Evolutionary conservation across 2,329 filamentous ascomycete species (phyloP).

Genomic region (Stagonosporopsis rhizophila): DNA sequence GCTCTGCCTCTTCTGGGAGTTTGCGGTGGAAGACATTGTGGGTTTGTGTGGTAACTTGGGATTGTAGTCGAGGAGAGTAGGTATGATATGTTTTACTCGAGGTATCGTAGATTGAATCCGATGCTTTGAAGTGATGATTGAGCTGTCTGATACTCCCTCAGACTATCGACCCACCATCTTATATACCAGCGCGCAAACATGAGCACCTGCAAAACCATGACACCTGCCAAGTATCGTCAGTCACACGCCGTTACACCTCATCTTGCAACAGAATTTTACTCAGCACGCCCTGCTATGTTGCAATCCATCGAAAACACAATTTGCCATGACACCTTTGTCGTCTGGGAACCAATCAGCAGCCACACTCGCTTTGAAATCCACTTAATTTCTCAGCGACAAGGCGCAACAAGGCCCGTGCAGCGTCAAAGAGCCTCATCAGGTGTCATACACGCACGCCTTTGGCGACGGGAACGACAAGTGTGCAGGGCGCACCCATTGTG

Average conservation of each 20-base stretch:
- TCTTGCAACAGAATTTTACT: conserved; percentile 19
- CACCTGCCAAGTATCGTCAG: conserved; percentile 21
- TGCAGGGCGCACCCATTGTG: not conserved
- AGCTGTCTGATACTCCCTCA: conserved; percentile 10
- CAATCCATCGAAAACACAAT: conserved; percentile 11
- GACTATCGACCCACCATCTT: conserved; percentile 12
- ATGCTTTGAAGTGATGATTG: conserved; percentile 18
- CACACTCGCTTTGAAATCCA: conserved; percentile 8
- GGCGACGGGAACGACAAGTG: conserved; percentile 1
- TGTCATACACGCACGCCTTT: conserved; percentile 12
- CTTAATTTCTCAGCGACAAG: conserved; percentile 17
- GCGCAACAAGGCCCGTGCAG: conserved; percentile 12
- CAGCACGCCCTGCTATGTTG: conserved; percentile 18
- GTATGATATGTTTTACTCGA: conserved; percentile 6
- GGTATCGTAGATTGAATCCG: conserved; percentile 5
- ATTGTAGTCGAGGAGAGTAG: conserved; percentile 1
- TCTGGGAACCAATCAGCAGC: conserved; percentile 5
- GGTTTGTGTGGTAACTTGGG: conserved; percentile 5
- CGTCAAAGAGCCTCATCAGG: conserved; percentile 15
- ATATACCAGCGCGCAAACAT: conserved; percentile 10
- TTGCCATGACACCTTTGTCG: conserved; percentile 14
- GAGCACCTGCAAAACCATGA: conserved; percentile 2
- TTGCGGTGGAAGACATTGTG: conserved; percentile 21
- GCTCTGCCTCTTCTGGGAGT: conserved; percentile 31
- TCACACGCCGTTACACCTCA: conserved; percentile 19